These are phyloP conservation scores for Panus rudis DNA, from an alignment of 768 basidiomycete genomes.

Conservation along the genomic window DNA sequence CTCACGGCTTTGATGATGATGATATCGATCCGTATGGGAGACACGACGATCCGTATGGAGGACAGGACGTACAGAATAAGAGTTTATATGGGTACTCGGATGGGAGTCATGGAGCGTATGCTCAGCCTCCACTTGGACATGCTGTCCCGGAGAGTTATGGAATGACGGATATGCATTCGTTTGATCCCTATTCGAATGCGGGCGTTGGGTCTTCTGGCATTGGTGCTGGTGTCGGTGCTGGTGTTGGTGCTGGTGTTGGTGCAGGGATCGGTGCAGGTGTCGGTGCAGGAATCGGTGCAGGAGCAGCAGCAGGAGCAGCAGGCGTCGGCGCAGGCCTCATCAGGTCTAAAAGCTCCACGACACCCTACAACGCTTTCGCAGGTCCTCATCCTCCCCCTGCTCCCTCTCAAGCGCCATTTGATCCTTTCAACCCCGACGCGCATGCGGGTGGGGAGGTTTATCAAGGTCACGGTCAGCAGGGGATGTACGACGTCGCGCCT, in stretches of 20 bases:
- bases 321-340: constrained; percentile 30
- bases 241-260: too few species aligned
- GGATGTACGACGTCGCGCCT: constrained; percentile 3
- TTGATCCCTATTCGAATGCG: constrained; percentile 28
- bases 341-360: constrained; percentile 24
- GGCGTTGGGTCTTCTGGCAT: constrained; percentile 26
- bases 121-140: constrained; percentile 29
- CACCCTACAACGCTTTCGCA: constrained; percentile 35
- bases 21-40: constrained; percentile 34
- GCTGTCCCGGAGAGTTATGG: constrained; percentile 42
- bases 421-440: constrained; percentile 3
- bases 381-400: constrained; percentile 17
- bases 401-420: constrained; percentile 5
- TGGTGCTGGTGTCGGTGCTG: constrained; percentile 21
- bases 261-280: background rate
- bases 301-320: constrained; percentile 25
- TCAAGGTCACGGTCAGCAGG: constrained; percentile 1
- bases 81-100: constrained; percentile 35
- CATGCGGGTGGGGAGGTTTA: background rate
- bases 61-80: constrained; percentile 17
- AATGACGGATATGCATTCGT: constrained; percentile 41
- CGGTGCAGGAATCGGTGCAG: constrained; percentile 3
- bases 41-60: constrained; percentile 11
- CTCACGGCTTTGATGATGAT: constrained; percentile 48
- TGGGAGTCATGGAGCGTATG: constrained; percentile 51